Evolutionary conservation across 148 eudicot species (phyloP), one percentile per base, ranked within the genome.

Genomic region (Chenopodium suecicum): DNA sequence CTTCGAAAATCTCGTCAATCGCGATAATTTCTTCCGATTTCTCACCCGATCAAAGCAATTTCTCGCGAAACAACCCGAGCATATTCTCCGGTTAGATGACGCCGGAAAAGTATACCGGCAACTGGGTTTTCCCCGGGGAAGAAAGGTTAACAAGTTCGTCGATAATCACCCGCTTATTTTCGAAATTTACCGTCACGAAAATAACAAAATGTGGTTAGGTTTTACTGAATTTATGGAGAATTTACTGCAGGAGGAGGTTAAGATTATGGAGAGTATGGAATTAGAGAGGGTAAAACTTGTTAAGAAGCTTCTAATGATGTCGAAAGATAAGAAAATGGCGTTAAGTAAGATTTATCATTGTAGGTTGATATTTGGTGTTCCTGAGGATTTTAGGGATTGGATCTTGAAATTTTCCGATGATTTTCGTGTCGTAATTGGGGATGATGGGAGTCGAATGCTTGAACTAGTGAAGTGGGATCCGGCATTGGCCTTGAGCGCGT

Each of bases 71-170:
- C 98, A 92, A 70, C 93, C 89, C 29, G 81, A 88, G 0, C 98
- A 92, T 52, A 84, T 94, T 79, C 92, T 96, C 71, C 93, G 80
- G 44, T 91, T 96, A 48, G 95, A 94, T 44, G 92, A 90, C 31
- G 99, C 99, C 56, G 95, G 94, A 0, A 96, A 94, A 70, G 95
- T 94, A 80, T 85, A 86, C 87, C 92, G 92, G 20, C 93, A 94
- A 82, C 83, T 96, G 69, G 99, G 99, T 2, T 94, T 96, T 34
- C 92, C 95, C 37, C 95, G 99, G 32, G 99, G 95, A 62, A 91
- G 97, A 23, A 94, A 94, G 66, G 89, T 94, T 32, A 77, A 83
- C 66, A 89, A 84, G 64, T 92, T 80, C 62, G 82, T 94, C 27
- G 85, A 82, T 32, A 88, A 85, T 67, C 97, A 96, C 86, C 98